Conservation (phyloP, 345 rosid species). For the Bruguiera parviflora region DNA sequence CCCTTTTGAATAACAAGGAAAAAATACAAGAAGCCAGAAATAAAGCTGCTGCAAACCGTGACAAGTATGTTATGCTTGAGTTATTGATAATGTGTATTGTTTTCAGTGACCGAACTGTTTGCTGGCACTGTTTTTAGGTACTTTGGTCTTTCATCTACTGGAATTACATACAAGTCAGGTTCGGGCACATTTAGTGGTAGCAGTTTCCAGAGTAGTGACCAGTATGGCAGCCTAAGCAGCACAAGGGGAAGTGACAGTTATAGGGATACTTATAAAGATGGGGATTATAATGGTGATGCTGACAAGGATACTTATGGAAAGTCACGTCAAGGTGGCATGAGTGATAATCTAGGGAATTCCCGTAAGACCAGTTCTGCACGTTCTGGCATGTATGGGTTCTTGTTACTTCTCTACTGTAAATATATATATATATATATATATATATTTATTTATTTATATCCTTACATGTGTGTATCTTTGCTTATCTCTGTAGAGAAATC, state of each 20-base stretch:
- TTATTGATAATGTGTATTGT: slow-evolving; percentile 9
- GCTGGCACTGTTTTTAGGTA: slow-evolving; percentile 48
- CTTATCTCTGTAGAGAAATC: neutral
- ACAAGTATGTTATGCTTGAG: slow-evolving; percentile 57
- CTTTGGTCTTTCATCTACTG: slow-evolving; percentile 85
- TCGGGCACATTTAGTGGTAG: slow-evolving; percentile 56
- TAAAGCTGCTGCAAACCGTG: slow-evolving; percentile 88
- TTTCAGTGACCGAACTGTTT: slow-evolving; percentile 13
- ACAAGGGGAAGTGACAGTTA: slow-evolving; percentile 50
- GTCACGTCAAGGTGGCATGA: slow-evolving; percentile 40
- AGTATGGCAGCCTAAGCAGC: slow-evolving; percentile 46
- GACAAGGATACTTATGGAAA: slow-evolving; percentile 56
- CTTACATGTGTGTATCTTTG: neutral
- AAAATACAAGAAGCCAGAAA: slow-evolving; percentile 83
- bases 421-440: too few relatives aligned
- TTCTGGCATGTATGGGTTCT: slow-evolving; percentile 47
- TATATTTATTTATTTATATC: too few relatives aligned
- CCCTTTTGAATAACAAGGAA: slow-evolving; percentile 74
- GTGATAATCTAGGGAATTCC: slow-evolving; percentile 39
- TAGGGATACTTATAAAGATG: slow-evolving; percentile 47
- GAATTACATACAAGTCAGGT: slow-evolving; percentile 67
- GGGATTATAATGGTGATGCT: slow-evolving; percentile 32
- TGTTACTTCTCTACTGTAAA: slow-evolving; percentile 6
- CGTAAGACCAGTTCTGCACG: slow-evolving; percentile 44
- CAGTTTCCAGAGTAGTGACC: slow-evolving; percentile 45